A percentile compares a stretch with the other conserved stretches of the same genome.
Evolutionary conservation across 108 stramenopile genomes (phyloP).

Genomic region (Pseudonitzschia delicatissima): DNA sequence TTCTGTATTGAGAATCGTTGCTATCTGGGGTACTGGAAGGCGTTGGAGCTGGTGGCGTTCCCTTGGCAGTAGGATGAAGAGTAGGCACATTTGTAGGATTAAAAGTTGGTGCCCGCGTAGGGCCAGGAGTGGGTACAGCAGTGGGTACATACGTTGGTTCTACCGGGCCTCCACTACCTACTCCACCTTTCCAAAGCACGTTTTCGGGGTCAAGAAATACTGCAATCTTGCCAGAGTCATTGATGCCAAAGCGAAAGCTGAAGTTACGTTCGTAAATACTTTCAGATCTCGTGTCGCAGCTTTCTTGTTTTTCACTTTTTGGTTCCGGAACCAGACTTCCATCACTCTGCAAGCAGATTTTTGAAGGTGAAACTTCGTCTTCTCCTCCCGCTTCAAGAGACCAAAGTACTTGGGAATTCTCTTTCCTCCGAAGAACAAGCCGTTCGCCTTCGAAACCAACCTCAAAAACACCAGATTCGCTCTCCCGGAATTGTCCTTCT

Average conservation of each 20-base stretch:
- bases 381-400: background rate
- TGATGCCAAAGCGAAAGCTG: background rate
- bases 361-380: background rate
- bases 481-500: background rate
- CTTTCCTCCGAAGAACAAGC: background rate
- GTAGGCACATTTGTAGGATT: background rate
- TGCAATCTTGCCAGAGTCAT: constrained; percentile 1
- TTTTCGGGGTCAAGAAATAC: background rate
- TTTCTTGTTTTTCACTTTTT: background rate
- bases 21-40: background rate
- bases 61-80: background rate
- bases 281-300: background rate
- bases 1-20: background rate
- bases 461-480: background rate
- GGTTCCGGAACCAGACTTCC: background rate
- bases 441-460: background rate
- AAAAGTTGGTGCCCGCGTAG: background rate
- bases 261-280: background rate
- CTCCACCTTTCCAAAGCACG: background rate
- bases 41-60: background rate
- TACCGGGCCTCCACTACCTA: background rate
- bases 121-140: background rate
- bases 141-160: background rate
- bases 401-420: background rate
- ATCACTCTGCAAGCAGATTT: background rate